phyloP scores from a whole-genome alignment of 2,329 filamentous ascomycete species.

The Alternaria panax region DNA sequence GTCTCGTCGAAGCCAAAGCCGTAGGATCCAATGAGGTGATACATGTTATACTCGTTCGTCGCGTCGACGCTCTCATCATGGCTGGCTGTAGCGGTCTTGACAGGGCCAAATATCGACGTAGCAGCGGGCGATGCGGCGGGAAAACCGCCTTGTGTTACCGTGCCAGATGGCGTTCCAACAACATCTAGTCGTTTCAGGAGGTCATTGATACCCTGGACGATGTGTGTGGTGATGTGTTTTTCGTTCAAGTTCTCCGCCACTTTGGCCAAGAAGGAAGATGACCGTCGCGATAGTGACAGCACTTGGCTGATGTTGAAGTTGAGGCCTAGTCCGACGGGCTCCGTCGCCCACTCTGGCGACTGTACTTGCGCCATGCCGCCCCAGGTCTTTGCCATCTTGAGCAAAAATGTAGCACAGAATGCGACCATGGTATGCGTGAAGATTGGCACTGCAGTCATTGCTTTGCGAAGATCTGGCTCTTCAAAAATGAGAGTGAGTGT shows the following conservation, averaged over 20 bases:
- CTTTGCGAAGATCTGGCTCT: conserved; percentile 54
- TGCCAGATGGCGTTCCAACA: conserved; percentile 22
- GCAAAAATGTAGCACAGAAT: conserved; percentile 61
- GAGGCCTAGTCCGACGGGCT: conserved; percentile 36
- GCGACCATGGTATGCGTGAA: conserved; percentile 63
- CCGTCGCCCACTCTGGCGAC: conserved; percentile 36
- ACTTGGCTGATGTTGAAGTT: conserved; percentile 44
- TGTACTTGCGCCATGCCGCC: conserved; percentile 45
- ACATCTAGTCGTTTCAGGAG: conserved; percentile 37
- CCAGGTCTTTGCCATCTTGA: conserved; percentile 58
- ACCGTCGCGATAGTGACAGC: conserved; percentile 35
- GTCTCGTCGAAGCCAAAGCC: conserved; percentile 45
- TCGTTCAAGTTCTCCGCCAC: conserved; percentile 40
- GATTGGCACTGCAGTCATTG: conserved; percentile 56
- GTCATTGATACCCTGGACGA: conserved; percentile 40
- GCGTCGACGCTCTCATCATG: background rate
- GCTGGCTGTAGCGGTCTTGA: conserved; percentile 5
- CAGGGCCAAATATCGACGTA: conserved; percentile 3
- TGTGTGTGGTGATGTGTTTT: conserved; percentile 41
- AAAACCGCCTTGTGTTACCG: background rate
- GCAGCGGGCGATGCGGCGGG: background rate
- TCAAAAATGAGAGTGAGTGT: conserved; percentile 57
- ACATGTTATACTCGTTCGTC: conserved; percentile 34
- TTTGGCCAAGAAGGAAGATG: conserved; percentile 34
- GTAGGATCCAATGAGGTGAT: conserved; percentile 42